Base-by-base conservation (phyloP, 805 yeast genomes). In the Clavispora vitiphila region DNA sequence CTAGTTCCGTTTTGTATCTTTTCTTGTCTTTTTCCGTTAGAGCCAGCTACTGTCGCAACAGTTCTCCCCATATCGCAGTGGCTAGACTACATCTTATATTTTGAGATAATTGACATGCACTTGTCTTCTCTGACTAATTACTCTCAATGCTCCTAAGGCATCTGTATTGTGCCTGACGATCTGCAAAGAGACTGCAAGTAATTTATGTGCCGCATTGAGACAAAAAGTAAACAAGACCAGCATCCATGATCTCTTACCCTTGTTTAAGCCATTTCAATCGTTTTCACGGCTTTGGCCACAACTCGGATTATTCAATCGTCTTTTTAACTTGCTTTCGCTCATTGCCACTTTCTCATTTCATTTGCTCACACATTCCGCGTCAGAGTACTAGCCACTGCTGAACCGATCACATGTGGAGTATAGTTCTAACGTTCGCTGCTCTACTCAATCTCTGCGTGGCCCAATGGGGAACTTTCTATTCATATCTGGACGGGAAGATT, bases 401-500 rank as follows among this genome's bases (percentile, higher is more conserved):
- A 29, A 29, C 6, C 8, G 4, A 12, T 27, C 31, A 35, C 9
- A 35, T 35, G 37, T 22, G 27, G 26, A 20, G 21, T 11, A 26
- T 12, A 14, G 20, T 14, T 8, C 15, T 29, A 12, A 5, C 39
- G 14, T 29, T n/a, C 24, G 34, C 34, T 15, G 12, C 32, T 15
- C 32, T 23, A n/a, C 22, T 38, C 30, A 27, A 12, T 8, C 8
- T 16, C 8, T 42, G 32, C 12, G 35, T 27, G 14, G 48, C 53
- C 6, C 42, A 40, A 10, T 64, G 70, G 70, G 56, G 60, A 35
- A 61, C 74, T 2, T 49, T 67, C 22, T 69, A 69, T 44, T 55
- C 67, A 8, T 62, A 62, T 30, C 47, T 55, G 8, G 55, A 57
- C 10, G 71, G 69, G 2, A 56, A 54, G 40, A 51, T 65, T 8